These are phyloP conservation scores for Saururus chinensis DNA, from an alignment of 164 flowering plant genomes.

Conservation along the genomic window DNA sequence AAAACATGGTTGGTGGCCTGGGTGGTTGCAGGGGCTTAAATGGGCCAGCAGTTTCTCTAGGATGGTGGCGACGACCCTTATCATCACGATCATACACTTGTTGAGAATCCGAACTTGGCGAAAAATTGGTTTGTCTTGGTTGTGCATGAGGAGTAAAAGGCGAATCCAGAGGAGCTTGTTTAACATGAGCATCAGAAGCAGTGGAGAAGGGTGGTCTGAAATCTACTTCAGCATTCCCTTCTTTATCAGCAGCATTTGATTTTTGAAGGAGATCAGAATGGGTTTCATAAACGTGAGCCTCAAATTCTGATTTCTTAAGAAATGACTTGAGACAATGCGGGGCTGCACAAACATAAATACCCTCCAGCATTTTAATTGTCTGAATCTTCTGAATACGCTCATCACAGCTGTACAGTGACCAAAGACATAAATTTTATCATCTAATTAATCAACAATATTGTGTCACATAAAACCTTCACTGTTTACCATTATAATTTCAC, in stretches of 20 bases:
- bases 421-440: no score
- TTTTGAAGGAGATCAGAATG: constrained; percentile 65
- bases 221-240: neutral
- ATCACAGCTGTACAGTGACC: constrained; percentile 44
- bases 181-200: neutral
- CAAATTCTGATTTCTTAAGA: constrained; percentile 63
- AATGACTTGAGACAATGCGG: constrained; percentile 97
- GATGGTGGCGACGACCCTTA: neutral
- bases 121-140: neutral
- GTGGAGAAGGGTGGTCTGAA: neutral
- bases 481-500: no score
- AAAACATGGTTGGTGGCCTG: neutral
- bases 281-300: constrained; percentile 62
- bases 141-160: neutral
- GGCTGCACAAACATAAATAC: constrained; percentile 92
- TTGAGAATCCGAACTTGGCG: neutral
- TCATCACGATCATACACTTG: neutral
- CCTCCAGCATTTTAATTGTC: constrained; percentile 91
- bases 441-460: no score
- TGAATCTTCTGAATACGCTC: constrained; percentile 96
- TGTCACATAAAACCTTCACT: neutral
- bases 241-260: neutral
- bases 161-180: neutral
- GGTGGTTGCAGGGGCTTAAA: neutral
- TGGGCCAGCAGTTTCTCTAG: neutral